These are phyloP conservation scores for Thozetella sp. DNA, from an alignment of 495 filamentous ascomycete genomes.

Conservation along the genomic window DNA sequence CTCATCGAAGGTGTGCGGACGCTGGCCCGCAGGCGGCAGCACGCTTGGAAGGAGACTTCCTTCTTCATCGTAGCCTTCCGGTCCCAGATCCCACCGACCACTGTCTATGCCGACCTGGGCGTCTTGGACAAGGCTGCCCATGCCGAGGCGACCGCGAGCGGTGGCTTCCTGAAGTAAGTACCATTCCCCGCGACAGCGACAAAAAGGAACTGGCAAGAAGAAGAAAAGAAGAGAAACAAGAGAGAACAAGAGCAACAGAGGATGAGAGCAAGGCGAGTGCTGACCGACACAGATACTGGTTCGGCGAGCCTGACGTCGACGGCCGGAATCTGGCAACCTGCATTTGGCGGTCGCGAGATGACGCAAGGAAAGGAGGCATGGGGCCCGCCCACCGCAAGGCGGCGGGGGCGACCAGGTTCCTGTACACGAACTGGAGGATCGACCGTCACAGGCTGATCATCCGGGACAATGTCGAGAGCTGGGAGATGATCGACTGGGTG, in stretches of 20 bases:
- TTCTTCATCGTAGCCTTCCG: conserved; percentile 88
- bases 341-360: conserved; percentile 70
- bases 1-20: conserved; percentile 57
- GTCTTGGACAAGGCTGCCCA: conserved; percentile 75
- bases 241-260: background rate
- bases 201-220: background rate
- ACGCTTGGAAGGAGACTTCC: conserved; percentile 60
- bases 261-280: background rate
- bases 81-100: conserved; percentile 63
- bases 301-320: conserved; percentile 65
- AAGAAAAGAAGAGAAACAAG: background rate
- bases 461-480: conserved; percentile 53
- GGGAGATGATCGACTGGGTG: conserved; percentile 64
- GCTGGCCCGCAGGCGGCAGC: conserved; percentile 42
- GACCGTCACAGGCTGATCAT: conserved; percentile 65
- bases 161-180: conserved; percentile 77
- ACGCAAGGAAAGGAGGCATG: conserved; percentile 67
- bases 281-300: conserved; percentile 69
- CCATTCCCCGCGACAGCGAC: background rate
- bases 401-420: conserved; percentile 43
- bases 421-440: conserved; percentile 64
- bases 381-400: conserved; percentile 60
- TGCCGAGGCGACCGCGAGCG: conserved; percentile 72
- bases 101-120: conserved; percentile 62
- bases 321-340: conserved; percentile 76